A percentile compares a stretch with the other conserved stretches of the same genome.
phyloP scores from a whole-genome alignment of 768 basidiomycete genomes.

The Tephrocybe sp. region DNA sequence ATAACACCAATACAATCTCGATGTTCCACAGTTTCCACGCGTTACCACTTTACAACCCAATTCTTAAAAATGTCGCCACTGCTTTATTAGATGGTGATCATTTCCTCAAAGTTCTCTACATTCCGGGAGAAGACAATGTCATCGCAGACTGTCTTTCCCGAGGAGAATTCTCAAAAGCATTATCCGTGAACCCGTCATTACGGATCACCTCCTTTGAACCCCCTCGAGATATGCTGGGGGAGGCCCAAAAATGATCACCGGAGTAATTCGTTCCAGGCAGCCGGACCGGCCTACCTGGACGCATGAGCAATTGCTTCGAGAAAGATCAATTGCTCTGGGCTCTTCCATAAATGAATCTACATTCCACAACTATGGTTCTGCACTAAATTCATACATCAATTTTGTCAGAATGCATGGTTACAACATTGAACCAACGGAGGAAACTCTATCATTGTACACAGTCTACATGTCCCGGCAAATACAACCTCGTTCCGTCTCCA shows the following conservation, averaged over 20 bases:
- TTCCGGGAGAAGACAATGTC: neutral
- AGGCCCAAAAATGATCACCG: slow-evolving; percentile 15
- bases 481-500: slow-evolving; percentile 29
- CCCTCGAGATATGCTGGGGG: slow-evolving; percentile 6
- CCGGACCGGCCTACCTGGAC: slow-evolving; percentile 36
- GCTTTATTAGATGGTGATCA: slow-evolving; percentile 6
- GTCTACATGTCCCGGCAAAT: slow-evolving; percentile 36
- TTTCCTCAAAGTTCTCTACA: neutral
- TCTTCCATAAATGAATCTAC: slow-evolving; percentile 20
- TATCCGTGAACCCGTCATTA: neutral
- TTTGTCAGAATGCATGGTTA: slow-evolving; percentile 29
- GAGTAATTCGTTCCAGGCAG: slow-evolving; percentile 2
- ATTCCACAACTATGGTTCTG: too few relatives aligned
- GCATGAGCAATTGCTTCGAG: slow-evolving; percentile 24
- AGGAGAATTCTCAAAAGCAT: too few relatives aligned
- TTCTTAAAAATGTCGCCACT: slow-evolving; percentile 18
- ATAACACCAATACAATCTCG: too few relatives aligned
- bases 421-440: slow-evolving; percentile 32
- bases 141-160: neutral
- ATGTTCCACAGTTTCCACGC: slow-evolving; percentile 28
- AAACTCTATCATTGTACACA: slow-evolving; percentile 34
- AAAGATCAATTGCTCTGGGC: too few relatives aligned
- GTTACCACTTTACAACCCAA: slow-evolving; percentile 20
- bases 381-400: too few relatives aligned
- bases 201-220: neutral